Evolutionary conservation across 2,329 filamentous ascomycete species (phyloP).

Genomic region (Diaporthe australafricana): DNA sequence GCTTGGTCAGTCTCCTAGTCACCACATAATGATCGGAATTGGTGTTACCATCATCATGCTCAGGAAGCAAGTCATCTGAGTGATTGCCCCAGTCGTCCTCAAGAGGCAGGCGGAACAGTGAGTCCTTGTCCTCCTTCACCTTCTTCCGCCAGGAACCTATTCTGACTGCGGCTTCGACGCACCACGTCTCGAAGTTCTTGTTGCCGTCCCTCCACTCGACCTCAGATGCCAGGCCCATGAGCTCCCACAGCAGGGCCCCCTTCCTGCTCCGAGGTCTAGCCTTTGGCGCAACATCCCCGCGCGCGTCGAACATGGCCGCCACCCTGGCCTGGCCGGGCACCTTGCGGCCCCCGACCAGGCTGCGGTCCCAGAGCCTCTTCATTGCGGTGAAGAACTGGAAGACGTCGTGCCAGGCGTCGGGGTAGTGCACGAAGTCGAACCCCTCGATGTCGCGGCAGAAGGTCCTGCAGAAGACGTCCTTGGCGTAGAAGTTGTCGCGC

Average conservation of each 20-base stretch:
- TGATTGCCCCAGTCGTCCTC: background rate
- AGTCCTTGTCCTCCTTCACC: background rate
- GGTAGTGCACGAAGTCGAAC: background rate
- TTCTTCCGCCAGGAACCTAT: background rate
- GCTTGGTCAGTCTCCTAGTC: background rate
- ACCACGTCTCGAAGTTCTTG: background rate
- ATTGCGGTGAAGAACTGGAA: background rate
- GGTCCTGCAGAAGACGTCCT: background rate
- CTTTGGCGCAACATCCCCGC: background rate
- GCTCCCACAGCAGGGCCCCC: background rate
- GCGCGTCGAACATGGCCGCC: background rate
- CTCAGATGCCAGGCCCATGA: background rate
- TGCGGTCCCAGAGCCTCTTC: conserved; percentile 3
- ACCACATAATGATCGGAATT: background rate
- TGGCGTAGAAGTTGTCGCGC: background rate
- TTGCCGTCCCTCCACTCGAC: background rate
- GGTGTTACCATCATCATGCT: background rate
- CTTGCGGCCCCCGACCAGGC: background rate
- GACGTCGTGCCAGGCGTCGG: conserved; percentile 2
- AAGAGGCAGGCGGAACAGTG: background rate
- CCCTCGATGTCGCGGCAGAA: conserved; percentile 9
- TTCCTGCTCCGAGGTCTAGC: background rate
- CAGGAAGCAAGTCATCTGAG: background rate
- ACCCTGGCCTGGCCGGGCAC: background rate
- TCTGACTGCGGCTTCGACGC: background rate